Evolutionary conservation across 106 monocot genomes (phyloP).

Genomic region (Gastrodia elata): DNA sequence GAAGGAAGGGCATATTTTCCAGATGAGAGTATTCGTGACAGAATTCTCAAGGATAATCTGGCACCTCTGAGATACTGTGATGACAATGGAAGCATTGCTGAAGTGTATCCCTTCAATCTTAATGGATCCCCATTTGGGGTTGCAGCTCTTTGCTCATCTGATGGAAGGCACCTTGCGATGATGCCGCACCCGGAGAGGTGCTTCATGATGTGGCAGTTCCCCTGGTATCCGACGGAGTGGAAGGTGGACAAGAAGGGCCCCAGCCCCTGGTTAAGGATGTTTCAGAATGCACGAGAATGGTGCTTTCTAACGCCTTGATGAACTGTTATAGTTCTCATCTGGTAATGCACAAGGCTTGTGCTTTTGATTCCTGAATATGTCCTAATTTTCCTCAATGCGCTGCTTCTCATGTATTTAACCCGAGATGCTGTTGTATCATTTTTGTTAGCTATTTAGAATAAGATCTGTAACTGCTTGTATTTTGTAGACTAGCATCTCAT

Average conservation of each 20-base stretch:
- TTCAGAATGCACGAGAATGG: constrained; percentile 97
- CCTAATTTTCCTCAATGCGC: neutral
- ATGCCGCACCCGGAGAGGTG: constrained; percentile 98
- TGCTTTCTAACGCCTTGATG: constrained; percentile 26
- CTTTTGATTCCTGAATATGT: neutral
- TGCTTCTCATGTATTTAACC: neutral
- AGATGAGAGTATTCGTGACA: constrained; percentile 27
- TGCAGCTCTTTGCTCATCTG: constrained; percentile 83
- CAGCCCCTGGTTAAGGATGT: constrained; percentile 89
- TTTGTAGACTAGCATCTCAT: too few species aligned
- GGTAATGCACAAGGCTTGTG: neutral
- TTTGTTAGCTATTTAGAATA: neutral
- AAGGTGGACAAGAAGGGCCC: constrained; percentile 57
- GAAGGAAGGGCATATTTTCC: constrained; percentile 91
- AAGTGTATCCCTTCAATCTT: constrained; percentile 85
- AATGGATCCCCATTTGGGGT: constrained; percentile 88
- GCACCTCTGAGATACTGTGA: constrained; percentile 88
- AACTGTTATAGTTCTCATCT: neutral
- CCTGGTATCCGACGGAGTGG: constrained; percentile 94
- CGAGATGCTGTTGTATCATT: neutral
- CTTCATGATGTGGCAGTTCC: constrained; percentile 99
- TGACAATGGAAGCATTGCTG: constrained; percentile 55
- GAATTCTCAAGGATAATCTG: constrained; percentile 35
- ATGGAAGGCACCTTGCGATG: constrained; percentile 97
- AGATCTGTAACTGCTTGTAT: neutral